Conservation (phyloP, 2,329 filamentous ascomycete genomes). For the Trematosphaeria pertusa region DNA sequence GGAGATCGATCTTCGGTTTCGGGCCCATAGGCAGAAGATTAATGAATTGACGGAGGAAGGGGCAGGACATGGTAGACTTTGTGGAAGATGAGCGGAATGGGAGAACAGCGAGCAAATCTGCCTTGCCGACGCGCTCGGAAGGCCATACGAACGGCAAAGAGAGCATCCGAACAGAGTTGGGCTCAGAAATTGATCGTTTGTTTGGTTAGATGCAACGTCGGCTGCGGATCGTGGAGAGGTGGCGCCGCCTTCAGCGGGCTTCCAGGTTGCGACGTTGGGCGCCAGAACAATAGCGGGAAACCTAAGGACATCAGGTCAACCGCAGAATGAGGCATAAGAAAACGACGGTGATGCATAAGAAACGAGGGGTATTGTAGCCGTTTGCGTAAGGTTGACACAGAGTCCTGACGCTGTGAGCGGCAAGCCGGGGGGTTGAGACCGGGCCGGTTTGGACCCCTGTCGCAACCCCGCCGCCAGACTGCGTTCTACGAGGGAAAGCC, state of each 20-base stretch:
- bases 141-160: constrained; percentile 2
- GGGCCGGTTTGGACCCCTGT: constrained; percentile 25
- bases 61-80: too few relatives aligned
- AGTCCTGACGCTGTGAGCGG: constrained; percentile 31
- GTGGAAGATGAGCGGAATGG: too few relatives aligned
- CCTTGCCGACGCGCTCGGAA: too few relatives aligned
- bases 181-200: not conserved
- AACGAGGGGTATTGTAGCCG: constrained; percentile 9
- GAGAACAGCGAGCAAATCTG: too few relatives aligned
- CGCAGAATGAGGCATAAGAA: constrained; percentile 16
- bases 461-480: constrained; percentile 10
- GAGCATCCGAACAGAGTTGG: constrained; percentile 1
- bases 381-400: constrained; percentile 25
- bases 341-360: constrained; percentile 20
- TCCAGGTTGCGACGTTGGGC: not conserved
- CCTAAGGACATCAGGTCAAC: constrained; percentile 10
- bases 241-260: not conserved
- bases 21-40: constrained; percentile 50
- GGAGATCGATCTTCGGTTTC: constrained; percentile 56
- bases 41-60: constrained; percentile 56
- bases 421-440: constrained; percentile 26
- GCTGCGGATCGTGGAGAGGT: not conserved
- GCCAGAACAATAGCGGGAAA: constrained; percentile 6
- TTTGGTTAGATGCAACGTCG: not conserved
- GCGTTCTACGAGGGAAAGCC: constrained; percentile 7